phyloP scores from a whole-genome alignment of 139 green algal species.

The Yamagishiella unicocca region DNA sequence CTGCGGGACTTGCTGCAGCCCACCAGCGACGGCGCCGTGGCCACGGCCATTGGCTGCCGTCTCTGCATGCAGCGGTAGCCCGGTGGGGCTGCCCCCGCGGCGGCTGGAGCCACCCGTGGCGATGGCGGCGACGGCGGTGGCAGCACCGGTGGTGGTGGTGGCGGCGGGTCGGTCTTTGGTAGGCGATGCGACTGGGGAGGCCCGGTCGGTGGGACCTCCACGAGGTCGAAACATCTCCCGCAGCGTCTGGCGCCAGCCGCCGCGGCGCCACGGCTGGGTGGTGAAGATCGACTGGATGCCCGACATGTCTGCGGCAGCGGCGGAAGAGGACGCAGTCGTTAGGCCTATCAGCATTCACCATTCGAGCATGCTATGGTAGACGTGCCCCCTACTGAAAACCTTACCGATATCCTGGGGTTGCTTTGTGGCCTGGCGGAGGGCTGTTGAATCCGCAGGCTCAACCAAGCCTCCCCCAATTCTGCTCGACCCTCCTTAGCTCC shows the following conservation, averaged over 20 bases:
- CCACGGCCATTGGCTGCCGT: not conserved
- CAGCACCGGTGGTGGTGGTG: not conserved
- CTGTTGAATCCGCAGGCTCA: no score
- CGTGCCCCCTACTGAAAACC: no score
- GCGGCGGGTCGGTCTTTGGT: not conserved
- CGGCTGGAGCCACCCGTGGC: no score
- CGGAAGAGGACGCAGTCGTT: no score
- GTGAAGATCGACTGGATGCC: constrained; percentile 63
- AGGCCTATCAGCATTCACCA: not conserved
- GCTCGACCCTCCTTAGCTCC: no score
- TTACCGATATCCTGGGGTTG: no score
- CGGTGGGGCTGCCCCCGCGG: not conserved
- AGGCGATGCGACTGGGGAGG: not conserved
- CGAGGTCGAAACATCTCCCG: constrained; percentile 29
- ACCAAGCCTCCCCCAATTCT: no score
- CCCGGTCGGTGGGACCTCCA: not conserved
- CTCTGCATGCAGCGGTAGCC: not conserved
- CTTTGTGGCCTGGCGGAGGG: no score
- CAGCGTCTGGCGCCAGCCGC: constrained; percentile 32
- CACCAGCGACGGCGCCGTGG: not conserved
- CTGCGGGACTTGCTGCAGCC: not conserved
- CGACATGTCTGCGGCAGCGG: constrained; percentile 57
- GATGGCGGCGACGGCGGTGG: not conserved
- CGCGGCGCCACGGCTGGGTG: constrained; percentile 45
- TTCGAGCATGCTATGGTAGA: no score